These are phyloP conservation scores for Aotearoamyces nothofagi DNA, from an alignment of 2,329 filamentous ascomycete species.

Conservation along the genomic window DNA sequence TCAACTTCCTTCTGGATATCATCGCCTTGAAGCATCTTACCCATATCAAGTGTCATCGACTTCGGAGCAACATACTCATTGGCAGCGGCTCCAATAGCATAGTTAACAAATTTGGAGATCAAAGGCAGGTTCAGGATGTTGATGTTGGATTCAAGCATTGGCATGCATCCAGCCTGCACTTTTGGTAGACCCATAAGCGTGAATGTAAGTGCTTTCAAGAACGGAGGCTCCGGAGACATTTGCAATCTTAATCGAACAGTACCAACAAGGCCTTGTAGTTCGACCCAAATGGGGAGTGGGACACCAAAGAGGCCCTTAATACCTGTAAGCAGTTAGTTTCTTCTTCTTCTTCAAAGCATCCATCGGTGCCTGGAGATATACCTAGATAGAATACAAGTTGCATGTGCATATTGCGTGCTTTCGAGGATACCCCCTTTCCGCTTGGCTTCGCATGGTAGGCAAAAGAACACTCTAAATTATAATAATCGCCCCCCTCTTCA, in stretches of 20 bases:
- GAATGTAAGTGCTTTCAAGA: conserved; percentile 81
- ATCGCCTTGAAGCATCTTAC: conserved; percentile 82
- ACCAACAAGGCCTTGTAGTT: conserved; percentile 79
- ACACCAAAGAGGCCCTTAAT: conserved; percentile 71
- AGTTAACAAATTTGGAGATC: conserved; percentile 95
- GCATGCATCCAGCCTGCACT: conserved; percentile 76
- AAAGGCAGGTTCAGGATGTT: conserved; percentile 85
- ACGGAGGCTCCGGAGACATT: conserved; percentile 81
- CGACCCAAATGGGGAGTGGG: conserved; percentile 37
- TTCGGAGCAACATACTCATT: conserved; percentile 92
- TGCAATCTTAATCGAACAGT: conserved; percentile 73
- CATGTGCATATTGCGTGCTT: conserved; percentile 94
- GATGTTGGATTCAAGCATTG: conserved; percentile 80
- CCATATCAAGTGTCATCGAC: conserved; percentile 80
- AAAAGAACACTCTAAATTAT: conserved; percentile 82
- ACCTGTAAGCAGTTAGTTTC: no score
- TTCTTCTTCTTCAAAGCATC: no score
- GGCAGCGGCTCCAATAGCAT: conserved; percentile 74
- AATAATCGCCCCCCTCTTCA: conserved; percentile 82
- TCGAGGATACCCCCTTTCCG: conserved; percentile 54
- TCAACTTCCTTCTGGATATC: conserved; percentile 80
- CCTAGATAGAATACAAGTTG: conserved; percentile 89
- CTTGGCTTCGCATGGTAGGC: conserved; percentile 81
- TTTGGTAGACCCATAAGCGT: conserved; percentile 91
- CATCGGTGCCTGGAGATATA: no score